phyloP scores from a whole-genome alignment of 1,284 basidiomycete genomes.

The Trametes polyzona region DNA sequence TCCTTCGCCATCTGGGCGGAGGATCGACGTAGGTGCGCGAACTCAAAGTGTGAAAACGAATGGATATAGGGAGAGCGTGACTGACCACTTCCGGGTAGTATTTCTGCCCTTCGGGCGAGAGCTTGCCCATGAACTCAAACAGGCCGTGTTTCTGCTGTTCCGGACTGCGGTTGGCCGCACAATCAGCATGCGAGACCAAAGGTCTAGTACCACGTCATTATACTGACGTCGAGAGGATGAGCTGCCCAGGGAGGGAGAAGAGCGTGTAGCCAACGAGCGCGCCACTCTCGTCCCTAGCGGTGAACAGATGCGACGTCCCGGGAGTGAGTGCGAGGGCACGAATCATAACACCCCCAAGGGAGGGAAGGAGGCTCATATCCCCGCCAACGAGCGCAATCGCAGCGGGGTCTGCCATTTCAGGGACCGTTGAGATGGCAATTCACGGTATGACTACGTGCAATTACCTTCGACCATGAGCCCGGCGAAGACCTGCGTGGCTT shows the following conservation, averaged over 20 bases:
- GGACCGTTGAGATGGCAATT: neutral
- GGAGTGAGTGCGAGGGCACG: slow-evolving; percentile 17
- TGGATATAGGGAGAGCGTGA: neutral
- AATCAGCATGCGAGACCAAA: neutral
- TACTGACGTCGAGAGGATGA: slow-evolving; percentile 17
- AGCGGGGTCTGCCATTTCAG: slow-evolving; percentile 12
- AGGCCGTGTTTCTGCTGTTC: slow-evolving; percentile 21
- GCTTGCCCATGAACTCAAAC: slow-evolving; percentile 11
- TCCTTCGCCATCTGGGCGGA: slow-evolving; percentile 9
- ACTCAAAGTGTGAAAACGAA: neutral
- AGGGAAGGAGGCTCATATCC: slow-evolving; percentile 12
- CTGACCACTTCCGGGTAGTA: slow-evolving; percentile 15
- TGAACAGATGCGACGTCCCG: slow-evolving; percentile 15
- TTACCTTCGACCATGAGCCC: slow-evolving; percentile 20
- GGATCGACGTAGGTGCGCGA: neutral
- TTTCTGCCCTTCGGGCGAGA: slow-evolving; percentile 19
- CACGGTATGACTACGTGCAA: neutral
- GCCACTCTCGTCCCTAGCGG: slow-evolving; percentile 20
- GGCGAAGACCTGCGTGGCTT: slow-evolving; percentile 16
- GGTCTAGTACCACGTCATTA: too few relatives aligned
- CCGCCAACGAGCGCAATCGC: slow-evolving; percentile 23
- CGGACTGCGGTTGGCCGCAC: slow-evolving; percentile 4
- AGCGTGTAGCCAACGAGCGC: slow-evolving; percentile 18
- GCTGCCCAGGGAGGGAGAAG: slow-evolving; percentile 18
- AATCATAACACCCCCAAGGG: slow-evolving; percentile 17